A percentile compares a stretch with the other conserved stretches of the same genome.
Evolutionary conservation across 805 yeast genomes (phyloP).

Genomic region (Metschnikowia hibisci): DNA sequence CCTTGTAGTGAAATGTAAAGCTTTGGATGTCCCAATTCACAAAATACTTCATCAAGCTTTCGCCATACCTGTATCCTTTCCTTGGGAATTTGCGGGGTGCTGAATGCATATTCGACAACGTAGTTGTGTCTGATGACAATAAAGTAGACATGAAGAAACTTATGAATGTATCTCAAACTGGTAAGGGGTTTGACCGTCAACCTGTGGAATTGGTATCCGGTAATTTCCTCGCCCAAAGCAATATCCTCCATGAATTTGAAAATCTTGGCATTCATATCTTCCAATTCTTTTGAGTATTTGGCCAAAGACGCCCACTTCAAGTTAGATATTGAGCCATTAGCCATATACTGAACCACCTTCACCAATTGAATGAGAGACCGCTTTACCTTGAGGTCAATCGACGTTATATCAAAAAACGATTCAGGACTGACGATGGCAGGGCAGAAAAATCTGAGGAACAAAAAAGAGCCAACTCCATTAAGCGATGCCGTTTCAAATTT

Average conservation of each 20-base stretch:
- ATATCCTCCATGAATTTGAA: conserved; percentile 26
- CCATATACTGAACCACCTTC: conserved; percentile 79
- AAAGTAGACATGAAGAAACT: conserved; percentile 35
- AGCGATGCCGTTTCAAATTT: conserved; percentile 58
- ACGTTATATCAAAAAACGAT: conserved; percentile 37
- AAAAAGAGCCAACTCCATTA: conserved; percentile 79
- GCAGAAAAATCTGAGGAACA: conserved; percentile 75
- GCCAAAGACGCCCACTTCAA: conserved; percentile 61
- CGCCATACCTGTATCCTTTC: conserved; percentile 28
- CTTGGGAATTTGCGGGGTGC: conserved; percentile 16
- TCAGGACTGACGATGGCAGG: conserved; percentile 93
- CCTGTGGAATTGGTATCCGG: conserved; percentile 26
- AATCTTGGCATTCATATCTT: conserved; percentile 25
- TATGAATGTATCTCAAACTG: conserved; percentile 38
- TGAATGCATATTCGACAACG: conserved; percentile 23
- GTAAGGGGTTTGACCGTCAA: conserved; percentile 29
- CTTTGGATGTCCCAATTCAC: conserved; percentile 56
- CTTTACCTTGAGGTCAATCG: conserved; percentile 38
- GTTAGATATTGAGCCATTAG: conserved; percentile 69
- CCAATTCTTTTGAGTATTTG: conserved; percentile 37
- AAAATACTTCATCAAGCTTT: conserved; percentile 45
- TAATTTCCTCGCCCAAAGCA: conserved; percentile 13
- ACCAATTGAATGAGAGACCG: conserved; percentile 76
- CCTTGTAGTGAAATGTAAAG: conserved; percentile 53
- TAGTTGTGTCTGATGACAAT: conserved; percentile 28